Percentiles rank a stretch among this genome's conserved stretches.
These are phyloP conservation scores for Fusarium sp. DNA, from an alignment of 2,329 filamentous ascomycete species.

Conservation along the genomic window DNA sequence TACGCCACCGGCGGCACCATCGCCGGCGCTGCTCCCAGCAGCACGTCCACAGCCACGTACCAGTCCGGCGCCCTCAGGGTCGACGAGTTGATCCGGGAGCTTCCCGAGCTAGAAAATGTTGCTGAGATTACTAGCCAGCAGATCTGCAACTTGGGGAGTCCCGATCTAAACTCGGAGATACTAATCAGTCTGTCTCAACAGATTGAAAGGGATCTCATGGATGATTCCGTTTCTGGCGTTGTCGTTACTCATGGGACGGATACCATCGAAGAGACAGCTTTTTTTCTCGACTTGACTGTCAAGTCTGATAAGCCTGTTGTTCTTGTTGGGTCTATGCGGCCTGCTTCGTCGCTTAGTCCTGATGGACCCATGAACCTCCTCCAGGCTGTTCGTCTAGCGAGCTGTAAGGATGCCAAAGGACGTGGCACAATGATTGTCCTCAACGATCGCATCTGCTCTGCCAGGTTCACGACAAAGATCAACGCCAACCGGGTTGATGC, in stretches of 20 bases:
- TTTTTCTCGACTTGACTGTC: constrained; percentile 68
- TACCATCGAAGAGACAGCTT: constrained; percentile 70
- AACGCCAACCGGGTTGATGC: constrained; percentile 71
- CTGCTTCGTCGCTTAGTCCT: constrained; percentile 68
- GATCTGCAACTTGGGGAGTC: constrained; percentile 58
- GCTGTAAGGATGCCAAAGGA: constrained; percentile 53
- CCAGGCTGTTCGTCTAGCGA: constrained; percentile 67
- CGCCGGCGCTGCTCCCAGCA: constrained; percentile 61
- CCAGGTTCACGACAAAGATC: constrained; percentile 69
- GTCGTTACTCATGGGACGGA: constrained; percentile 74
- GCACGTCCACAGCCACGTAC: constrained; percentile 61
- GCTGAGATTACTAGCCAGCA: constrained; percentile 47
- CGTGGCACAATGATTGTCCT: constrained; percentile 70
- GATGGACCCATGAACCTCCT: constrained; percentile 71
- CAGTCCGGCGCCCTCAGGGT: background rate
- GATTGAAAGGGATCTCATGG: constrained; percentile 59
- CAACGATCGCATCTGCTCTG: constrained; percentile 67
- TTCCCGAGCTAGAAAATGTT: background rate
- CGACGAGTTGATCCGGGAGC: background rate
- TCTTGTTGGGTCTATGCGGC: constrained; percentile 70
- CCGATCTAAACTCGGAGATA: constrained; percentile 58
- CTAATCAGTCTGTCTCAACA: constrained; percentile 59
- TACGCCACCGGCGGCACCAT: constrained; percentile 65
- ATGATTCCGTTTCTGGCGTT: constrained; percentile 55
- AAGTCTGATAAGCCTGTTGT: constrained; percentile 68